Base-by-base conservation (phyloP, 2,329 filamentous ascomycete species). In the Scytalidium lignicola region DNA sequence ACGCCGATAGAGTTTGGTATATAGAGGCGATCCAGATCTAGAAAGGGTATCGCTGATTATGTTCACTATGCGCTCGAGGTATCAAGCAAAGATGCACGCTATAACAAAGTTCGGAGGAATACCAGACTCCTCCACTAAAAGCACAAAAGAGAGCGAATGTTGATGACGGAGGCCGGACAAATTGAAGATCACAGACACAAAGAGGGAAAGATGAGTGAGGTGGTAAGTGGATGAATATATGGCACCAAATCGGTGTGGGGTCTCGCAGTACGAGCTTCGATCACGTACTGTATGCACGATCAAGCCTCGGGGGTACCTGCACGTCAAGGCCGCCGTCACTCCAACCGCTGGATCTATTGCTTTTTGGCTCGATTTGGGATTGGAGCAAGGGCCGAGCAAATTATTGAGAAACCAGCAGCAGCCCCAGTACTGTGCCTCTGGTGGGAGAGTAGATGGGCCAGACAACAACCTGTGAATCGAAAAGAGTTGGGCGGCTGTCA, bases 91-190 rank as follows among this genome's bases (percentile, higher is more conserved):
- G 43, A 19, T 50, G 41, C 22, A 45, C 47, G 43, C 40, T 32
- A 41, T 52, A 49, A 52, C 28, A 8, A n/a, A 37, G 18, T 46
- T 46, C 47, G 55, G 62, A 67, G 66, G 62, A 67, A 67, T 67
- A 54, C 64, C 66, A 62, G 64, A 67, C 58, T 56, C 66, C 64
- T 61, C 62, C 56, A 61, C 60, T 58, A 61, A 58, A 49, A 51
- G 49, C 51, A 61, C 55, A 60, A 60, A 51, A 58, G 61, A 59
- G 57, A 61, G 54, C 44, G 56, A 56, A 54, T 44, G 54, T 54
- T 54, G 53, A 51, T 43, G 52, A 47, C 32, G 44, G 43, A 40
- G 44, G 45, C 26, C 46, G 48, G 19, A 29, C 28, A n/a, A 41
- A 41, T 23, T 47, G 41, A 46, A 26, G 23, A 41, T 32, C 45